Base-by-base conservation (phyloP, 352 stramenopile species). In the Thraustochytrium striatum region DNA sequence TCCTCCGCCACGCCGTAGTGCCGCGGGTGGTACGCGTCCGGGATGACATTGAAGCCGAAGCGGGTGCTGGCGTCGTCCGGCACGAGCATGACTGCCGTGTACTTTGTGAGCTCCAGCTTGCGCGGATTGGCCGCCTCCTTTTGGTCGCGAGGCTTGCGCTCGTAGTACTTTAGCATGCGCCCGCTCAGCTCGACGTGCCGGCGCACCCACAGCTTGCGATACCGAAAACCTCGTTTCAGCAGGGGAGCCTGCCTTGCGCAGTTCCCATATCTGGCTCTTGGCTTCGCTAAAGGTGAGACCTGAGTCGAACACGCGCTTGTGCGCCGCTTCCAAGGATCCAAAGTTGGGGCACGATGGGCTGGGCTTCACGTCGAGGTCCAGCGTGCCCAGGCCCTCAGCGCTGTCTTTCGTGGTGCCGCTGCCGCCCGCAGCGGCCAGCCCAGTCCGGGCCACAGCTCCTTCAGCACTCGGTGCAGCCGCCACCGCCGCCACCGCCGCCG, bases 91-190 rank as follows among this genome's bases (percentile, higher is more conserved):
- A 75, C 28, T 9, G 65, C 25, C 30, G 65, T 75, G 33, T 62
- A 36, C 33, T 75, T 75, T 2, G 65, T 75, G 65, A 75, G 65
- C 28, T 75, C 65, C 30, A 75, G 65, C 50, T 41, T 75, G 35
- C 65, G 65, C 19, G 65, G 65, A 13, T 25, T 11, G 35, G 44
- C 61, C 11, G 65, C 65, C 5, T 36, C 52, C 9, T 28, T 41
- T 30, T 58, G 39, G 21, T 75, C 65, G 65, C 65, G 65, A 2
- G 65, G 65, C 9, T 30, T 30, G 19, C 28, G 43, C 9, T 75
- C 65, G 41, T 53, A 75, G 38, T 75, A 75, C 50, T 75, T 75
- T 30, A 75, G 65, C 65, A 75, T 75, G 44, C 65, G 65, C 30
- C 65, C 65, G 2, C 39, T 65, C 39, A 75, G 65, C 50, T 53